Percentiles rank a stretch among this genome's conserved stretches.
These are phyloP conservation scores for Lyophyllum atratum DNA, from an alignment of 768 basidiomycete genomes.

Conservation along the genomic window DNA sequence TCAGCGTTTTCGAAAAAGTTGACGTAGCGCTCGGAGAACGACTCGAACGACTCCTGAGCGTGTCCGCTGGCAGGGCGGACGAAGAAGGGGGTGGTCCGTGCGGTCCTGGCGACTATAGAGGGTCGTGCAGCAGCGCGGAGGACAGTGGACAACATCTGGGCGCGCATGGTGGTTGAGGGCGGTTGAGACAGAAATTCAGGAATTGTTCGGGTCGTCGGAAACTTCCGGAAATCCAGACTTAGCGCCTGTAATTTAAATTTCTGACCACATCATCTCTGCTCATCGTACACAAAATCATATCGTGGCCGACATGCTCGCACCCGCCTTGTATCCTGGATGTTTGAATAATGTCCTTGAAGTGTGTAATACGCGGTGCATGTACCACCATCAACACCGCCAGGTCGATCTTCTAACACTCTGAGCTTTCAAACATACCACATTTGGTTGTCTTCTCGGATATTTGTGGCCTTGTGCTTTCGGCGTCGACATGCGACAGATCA, in stretches of 20 bases:
- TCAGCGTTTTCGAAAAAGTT: slow-evolving; percentile 90
- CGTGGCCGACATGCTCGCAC: not conserved
- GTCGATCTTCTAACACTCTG: not conserved
- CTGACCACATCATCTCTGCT: not conserved
- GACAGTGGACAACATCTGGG: slow-evolving; percentile 60
- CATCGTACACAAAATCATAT: not conserved
- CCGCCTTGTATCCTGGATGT: not conserved
- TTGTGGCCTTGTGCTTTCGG: not conserved
- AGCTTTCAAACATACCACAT: not conserved
- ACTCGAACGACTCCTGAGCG: slow-evolving; percentile 90
- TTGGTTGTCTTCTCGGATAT: not conserved
- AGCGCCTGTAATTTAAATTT: not conserved
- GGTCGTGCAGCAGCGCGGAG: slow-evolving; percentile 63
- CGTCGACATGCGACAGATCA: not conserved
- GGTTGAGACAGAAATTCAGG: slow-evolving; percentile 26
- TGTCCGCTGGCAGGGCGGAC: slow-evolving; percentile 58
- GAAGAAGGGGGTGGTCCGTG: slow-evolving; percentile 38
- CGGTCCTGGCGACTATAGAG: slow-evolving; percentile 33
- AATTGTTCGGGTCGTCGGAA: slow-evolving; percentile 31
- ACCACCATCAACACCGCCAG: not conserved
- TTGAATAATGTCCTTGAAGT: not conserved
- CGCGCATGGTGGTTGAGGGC: slow-evolving; percentile 43
- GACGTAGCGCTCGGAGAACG: slow-evolving; percentile 93
- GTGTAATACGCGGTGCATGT: not conserved
- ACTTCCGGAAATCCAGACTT: slow-evolving; percentile 18